Evolutionary conservation across 371 early-diverging fungal species (phyloP), one percentile per base, ranked within the genome.

Genomic region (Rhizopus microsporus): DNA sequence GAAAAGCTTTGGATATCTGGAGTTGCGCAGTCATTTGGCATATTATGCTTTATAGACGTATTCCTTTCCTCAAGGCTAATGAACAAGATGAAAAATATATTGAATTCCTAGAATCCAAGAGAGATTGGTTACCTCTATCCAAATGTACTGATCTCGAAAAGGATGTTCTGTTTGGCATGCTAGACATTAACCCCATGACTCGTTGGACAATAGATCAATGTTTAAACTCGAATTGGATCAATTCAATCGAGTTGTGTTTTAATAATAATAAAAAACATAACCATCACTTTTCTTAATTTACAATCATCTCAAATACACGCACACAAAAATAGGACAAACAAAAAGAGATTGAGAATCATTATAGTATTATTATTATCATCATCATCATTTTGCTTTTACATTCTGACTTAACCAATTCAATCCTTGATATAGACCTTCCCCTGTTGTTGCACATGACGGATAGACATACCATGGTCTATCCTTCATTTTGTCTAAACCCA

Each of bases 341-440:
- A 23, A 23, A 1, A 23, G 23, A 23, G 23, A 23, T 23, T 23
- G 23, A 23, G 23, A 23, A 23, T 23, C 23, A 23, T 23, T 23
- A 34, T 44, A 10, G 30, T 12, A 29, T 54, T 34, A 54, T 54
- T 34, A 43, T 15, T 13, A 43, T n/a, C n/a, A 43, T n/a, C 7
- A 43, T 13, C 7, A 13, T 37, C 29, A 46, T 46, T 46, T 47
- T 31, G 54, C 45, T 48, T 91, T 91, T 66, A 90, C 86, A 68
- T 93, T 92, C 75, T 91, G 88, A 73, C 88, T 90, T 77, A 93
- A 78, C 94, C 94, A 93, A 68, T 86, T 88, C 55, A 93, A 78
- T 29, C 94, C 94, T 69, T 93, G 93, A 75, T 87, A 89, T 47
- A 93, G 77, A 51, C 94, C 94, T 57, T 93, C 93, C 29, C 94